Base-by-base conservation (phyloP, 2,329 filamentous ascomycete species). In the Helminthosporium solani region DNA sequence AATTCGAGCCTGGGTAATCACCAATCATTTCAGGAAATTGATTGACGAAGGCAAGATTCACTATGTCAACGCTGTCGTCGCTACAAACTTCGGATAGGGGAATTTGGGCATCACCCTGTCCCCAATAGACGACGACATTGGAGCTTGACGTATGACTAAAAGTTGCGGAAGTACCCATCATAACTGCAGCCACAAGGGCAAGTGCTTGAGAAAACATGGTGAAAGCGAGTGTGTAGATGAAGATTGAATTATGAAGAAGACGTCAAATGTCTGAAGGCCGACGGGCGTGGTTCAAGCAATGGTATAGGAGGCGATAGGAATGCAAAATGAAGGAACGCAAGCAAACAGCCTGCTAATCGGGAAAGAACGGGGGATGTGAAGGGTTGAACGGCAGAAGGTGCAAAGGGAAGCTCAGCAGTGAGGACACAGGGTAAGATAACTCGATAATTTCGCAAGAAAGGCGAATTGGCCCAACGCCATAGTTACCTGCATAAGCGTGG, bases 21-120 rank as follows among this genome's bases (percentile, higher is more conserved):
- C 70, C 72, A 15, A 61, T 58, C 36, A 73, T 68, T 42, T 75
- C 70, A 0, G 80, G 79, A 55, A 82, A 82, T 31, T 67, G 53
- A 52, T 79, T 79, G 45, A 83, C 70, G 54, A 83, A 83, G 3
- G 69, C 78, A 47, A 83, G 63, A 49, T 76, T 78, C 60, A 83
- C 78, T 39, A 83, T 77, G 51, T 83, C 80, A 46, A 80, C 62
- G 25, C 70, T 72, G 0, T 72, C 65, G 42, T 81, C 75, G 30
- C 72, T 57, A 64, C 80, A 83, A 53, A 78, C 77, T 40, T 77
- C 68, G 28, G 70, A 63, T 18, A 83, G 70, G 15, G 74, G 68
- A 18, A 68, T 62, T 53, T 83, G 79, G 44, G 69, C 44, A 12
- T 61, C 47, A 49, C 79, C 79, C 72, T 82, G 78, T 38, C 80